Evolutionary conservation across 129 eudicot genomes (phyloP).

Genomic region (Flaveria sonorensis): DNA sequence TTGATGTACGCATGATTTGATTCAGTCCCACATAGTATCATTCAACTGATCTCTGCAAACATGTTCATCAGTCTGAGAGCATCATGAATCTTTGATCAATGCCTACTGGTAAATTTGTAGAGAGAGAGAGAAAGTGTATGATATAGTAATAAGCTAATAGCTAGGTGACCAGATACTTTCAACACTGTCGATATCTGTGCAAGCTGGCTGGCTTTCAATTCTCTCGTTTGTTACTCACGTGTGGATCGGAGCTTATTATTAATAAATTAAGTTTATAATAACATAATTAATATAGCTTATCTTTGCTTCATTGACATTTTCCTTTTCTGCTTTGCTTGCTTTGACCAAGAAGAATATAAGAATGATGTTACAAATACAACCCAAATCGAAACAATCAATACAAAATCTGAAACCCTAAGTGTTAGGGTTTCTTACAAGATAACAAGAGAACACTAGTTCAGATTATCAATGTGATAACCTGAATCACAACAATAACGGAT

Average conservation of each 20-base stretch:
- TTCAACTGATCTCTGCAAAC: slow-evolving; percentile 30
- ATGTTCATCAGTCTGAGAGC: slow-evolving; percentile 12
- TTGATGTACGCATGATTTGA: slow-evolving; percentile 50
- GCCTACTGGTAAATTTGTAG: slow-evolving; percentile 25
- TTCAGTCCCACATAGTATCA: slow-evolving; percentile 38
- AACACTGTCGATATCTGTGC: slow-evolving; percentile 28
- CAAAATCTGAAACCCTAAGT: too few species aligned
- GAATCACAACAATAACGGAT: too few species aligned
- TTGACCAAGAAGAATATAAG: slow-evolving; percentile 34
- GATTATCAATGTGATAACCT: too few species aligned
- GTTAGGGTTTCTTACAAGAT: too few species aligned
- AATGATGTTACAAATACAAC: too few species aligned
- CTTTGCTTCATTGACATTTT: slow-evolving; percentile 34
- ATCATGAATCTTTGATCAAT: slow-evolving; percentile 41
- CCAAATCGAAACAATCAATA: too few species aligned
- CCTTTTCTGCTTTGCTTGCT: slow-evolving; percentile 18
- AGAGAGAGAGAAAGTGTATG: slow-evolving; percentile 3
- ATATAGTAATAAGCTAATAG: background rate
- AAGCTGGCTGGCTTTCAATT: slow-evolving; percentile 20
- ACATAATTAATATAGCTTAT: background rate
- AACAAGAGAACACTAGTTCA: too few species aligned
- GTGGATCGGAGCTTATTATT: slow-evolving; percentile 40
- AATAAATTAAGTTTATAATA: slow-evolving; percentile 16
- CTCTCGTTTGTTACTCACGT: slow-evolving; percentile 32
- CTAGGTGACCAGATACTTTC: slow-evolving; percentile 36